These are phyloP conservation scores for Polygonum aviculare DNA, from an alignment of 148 eudicot genomes.

Conservation along the genomic window DNA sequence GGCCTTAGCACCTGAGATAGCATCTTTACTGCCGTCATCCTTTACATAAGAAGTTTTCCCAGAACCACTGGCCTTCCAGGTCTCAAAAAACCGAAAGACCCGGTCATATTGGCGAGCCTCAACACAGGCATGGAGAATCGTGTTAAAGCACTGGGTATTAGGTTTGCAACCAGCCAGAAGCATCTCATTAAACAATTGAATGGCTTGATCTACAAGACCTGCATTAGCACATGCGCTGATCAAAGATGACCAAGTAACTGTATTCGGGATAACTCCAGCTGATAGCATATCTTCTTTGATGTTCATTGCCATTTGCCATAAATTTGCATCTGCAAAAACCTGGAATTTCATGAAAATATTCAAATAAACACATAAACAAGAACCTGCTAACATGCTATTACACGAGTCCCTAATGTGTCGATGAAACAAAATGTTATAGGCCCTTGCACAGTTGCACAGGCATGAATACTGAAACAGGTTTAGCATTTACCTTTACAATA, in stretches of 20 bases:
- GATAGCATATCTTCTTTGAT: slow-evolving; percentile 88
- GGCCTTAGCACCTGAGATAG: slow-evolving; percentile 8
- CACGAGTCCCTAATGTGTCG: not conserved
- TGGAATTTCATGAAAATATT: slow-evolving; percentile 32
- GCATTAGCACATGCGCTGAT: slow-evolving; percentile 91
- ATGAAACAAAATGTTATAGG: not conserved
- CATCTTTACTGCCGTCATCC: slow-evolving; percentile 11
- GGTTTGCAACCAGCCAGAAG: slow-evolving; percentile 75
- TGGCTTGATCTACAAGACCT: slow-evolving; percentile 74
- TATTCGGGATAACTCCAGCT: slow-evolving; percentile 84
- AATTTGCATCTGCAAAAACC: slow-evolving; percentile 88
- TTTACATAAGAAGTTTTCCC: slow-evolving; percentile 13
- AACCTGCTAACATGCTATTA: not conserved
- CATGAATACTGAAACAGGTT: slow-evolving; percentile 9
- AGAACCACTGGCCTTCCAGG: slow-evolving; percentile 57
- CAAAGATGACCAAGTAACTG: slow-evolving; percentile 82
- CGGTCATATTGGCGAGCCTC: slow-evolving; percentile 86
- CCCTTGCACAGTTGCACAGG: not conserved
- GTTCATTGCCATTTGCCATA: slow-evolving; percentile 82
- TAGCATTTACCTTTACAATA: slow-evolving; percentile 58
- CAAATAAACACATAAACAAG: slow-evolving; percentile 11
- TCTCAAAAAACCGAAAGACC: slow-evolving; percentile 72
- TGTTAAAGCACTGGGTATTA: slow-evolving; percentile 77
- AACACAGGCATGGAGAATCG: slow-evolving; percentile 88
- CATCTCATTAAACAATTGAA: slow-evolving; percentile 78